These are phyloP conservation scores for Diaporthe velutina DNA, from an alignment of 2,329 filamentous ascomycete species.

Conservation along the genomic window DNA sequence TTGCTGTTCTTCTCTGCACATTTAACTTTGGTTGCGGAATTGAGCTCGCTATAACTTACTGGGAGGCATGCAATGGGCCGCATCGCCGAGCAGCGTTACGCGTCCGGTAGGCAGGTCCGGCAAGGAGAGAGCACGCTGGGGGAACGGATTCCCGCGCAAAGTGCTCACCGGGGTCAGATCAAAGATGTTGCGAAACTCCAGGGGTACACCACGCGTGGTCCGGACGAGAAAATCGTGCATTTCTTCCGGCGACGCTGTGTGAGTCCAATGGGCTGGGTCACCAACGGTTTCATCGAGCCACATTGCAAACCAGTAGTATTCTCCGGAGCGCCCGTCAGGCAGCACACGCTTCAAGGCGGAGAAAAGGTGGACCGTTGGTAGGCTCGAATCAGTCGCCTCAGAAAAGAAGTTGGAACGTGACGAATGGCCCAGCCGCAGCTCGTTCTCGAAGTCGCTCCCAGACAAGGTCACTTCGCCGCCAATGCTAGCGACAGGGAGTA, in stretches of 20 bases:
- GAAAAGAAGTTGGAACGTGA: neutral
- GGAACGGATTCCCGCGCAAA: neutral
- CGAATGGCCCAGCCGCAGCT: slow-evolving; percentile 1
- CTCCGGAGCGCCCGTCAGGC: neutral
- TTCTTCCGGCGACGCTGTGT: neutral
- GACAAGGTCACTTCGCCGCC: neutral
- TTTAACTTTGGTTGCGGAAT: too few relatives aligned
- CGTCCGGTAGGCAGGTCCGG: neutral
- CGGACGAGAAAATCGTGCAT: neutral
- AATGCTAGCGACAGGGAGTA: neutral
- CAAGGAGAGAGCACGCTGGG: neutral
- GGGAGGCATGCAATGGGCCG: slow-evolving; percentile 3
- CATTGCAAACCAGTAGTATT: neutral
- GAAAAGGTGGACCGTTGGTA: neutral
- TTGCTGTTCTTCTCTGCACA: neutral
- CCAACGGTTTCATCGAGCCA: neutral
- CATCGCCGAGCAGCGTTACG: neutral
- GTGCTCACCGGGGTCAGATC: neutral
- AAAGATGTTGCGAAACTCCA: neutral
- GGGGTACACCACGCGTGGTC: neutral
- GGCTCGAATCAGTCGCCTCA: neutral
- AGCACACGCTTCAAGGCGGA: neutral
- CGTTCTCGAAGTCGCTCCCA: slow-evolving; percentile 4
- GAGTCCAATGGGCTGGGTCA: neutral
- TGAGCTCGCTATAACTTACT: neutral